Evolutionary conservation across 2,329 filamentous ascomycete genomes (phyloP).

Genomic region (Seiridium unicorne): DNA sequence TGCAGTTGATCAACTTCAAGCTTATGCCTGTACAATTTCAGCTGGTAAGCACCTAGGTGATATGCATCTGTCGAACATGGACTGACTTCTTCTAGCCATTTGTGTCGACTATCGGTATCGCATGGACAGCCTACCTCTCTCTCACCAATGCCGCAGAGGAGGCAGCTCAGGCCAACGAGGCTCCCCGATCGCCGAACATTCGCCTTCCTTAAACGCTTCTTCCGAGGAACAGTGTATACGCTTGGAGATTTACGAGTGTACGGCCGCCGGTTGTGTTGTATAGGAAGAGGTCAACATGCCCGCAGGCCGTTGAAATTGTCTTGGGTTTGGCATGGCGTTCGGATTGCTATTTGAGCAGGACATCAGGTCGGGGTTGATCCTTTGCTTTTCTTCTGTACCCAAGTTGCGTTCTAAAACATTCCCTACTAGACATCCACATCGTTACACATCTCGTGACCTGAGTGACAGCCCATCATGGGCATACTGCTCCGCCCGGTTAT

Average conservation of each 20-base stretch:
- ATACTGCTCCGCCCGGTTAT: too few relatives aligned
- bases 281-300: too few relatives aligned
- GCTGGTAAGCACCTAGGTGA: slow-evolving; percentile 63
- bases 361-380: background rate
- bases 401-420: background rate
- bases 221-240: too few relatives aligned
- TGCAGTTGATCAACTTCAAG: slow-evolving; percentile 96
- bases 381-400: background rate
- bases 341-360: background rate
- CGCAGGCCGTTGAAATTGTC: too few relatives aligned
- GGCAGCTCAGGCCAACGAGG: slow-evolving; percentile 31
- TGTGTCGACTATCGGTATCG: slow-evolving; percentile 92
- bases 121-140: slow-evolving; percentile 96
- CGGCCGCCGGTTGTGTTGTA: too few relatives aligned
- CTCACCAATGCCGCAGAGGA: slow-evolving; percentile 86
- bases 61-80: background rate
- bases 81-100: slow-evolving; percentile 65
- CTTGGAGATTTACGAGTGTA: background rate
- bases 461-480: background rate
- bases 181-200: slow-evolving; percentile 31
- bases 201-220: slow-evolving; percentile 23
- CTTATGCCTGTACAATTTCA: slow-evolving; percentile 95
- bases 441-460: background rate
- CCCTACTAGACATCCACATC: background rate
- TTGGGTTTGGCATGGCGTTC: background rate